phyloP scores from a whole-genome alignment of 2,329 filamentous ascomycete genomes.

The Dothistroma septosporum region DNA sequence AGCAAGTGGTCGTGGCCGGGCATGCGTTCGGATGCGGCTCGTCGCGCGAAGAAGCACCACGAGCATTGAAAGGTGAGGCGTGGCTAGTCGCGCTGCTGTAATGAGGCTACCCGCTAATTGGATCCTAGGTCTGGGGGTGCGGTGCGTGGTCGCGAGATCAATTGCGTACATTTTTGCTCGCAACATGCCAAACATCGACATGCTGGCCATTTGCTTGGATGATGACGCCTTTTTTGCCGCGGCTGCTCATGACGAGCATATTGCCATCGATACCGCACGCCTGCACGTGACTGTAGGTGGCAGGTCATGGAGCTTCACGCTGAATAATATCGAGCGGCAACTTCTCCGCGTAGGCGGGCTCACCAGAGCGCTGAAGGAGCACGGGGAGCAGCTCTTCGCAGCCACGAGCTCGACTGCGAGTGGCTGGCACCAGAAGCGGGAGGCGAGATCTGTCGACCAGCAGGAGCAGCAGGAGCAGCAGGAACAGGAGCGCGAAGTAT shows the following conservation, averaged over 20 bases:
- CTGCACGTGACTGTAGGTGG: not conserved
- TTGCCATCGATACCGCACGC: conserved; percentile 4
- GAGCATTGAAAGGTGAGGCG: conserved; percentile 11
- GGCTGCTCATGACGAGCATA: conserved; percentile 2
- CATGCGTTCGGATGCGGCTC: conserved; percentile 12
- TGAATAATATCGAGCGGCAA: not conserved
- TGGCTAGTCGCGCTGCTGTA: no score
- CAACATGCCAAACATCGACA: conserved; percentile 6
- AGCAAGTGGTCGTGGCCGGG: conserved; percentile 11
- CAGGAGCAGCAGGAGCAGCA: no score
- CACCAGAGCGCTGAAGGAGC: no score
- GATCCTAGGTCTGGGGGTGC: not conserved
- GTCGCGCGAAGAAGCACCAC: conserved; percentile 9
- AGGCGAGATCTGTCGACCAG: no score
- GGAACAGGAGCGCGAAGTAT: no score
- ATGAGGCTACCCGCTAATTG: not conserved
- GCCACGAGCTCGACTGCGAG: no score
- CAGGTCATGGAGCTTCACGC: not conserved
- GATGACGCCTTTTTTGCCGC: conserved; percentile 8
- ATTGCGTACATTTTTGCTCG: conserved; percentile 13
- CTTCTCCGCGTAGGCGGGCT: not conserved
- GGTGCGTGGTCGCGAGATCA: conserved; percentile 10
- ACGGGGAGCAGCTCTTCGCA: no score
- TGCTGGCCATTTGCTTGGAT: conserved; percentile 10
- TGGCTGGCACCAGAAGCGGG: no score